Evolutionary conservation across 495 filamentous ascomycete genomes (phyloP).

Genomic region (Letharia lupina): DNA sequence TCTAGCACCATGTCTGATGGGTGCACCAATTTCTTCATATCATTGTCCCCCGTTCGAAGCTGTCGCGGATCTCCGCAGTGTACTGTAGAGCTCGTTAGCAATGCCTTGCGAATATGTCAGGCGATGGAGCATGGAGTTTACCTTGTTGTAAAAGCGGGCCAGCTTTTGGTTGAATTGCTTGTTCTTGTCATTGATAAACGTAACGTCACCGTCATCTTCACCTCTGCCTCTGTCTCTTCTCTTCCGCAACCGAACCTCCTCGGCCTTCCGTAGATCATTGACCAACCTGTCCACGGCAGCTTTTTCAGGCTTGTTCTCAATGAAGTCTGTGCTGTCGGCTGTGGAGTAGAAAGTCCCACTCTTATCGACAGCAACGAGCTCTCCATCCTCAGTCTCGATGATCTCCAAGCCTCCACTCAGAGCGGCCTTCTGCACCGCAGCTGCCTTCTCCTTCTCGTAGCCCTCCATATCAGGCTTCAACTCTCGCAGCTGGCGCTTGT

Average conservation of each 20-base stretch:
- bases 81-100: slow-evolving; percentile 51
- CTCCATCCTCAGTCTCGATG: slow-evolving; percentile 87
- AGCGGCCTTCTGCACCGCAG: slow-evolving; percentile 75
- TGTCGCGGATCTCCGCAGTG: slow-evolving; percentile 92
- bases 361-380: slow-evolving; percentile 87
- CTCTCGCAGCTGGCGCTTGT: slow-evolving; percentile 80
- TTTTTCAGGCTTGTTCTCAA: slow-evolving; percentile 79
- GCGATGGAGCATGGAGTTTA: slow-evolving; percentile 29
- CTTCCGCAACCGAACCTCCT: slow-evolving; percentile 78
- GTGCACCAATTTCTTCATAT: slow-evolving; percentile 33
- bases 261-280: slow-evolving; percentile 74
- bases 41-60: slow-evolving; percentile 93
- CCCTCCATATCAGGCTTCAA: slow-evolving; percentile 55
- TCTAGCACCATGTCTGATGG: neutral
- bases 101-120: neutral
- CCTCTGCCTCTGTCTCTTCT: slow-evolving; percentile 62
- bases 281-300: slow-evolving; percentile 87
- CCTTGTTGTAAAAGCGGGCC: slow-evolving; percentile 91
- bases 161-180: slow-evolving; percentile 99
- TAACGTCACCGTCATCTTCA: slow-evolving; percentile 79
- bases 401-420: slow-evolving; percentile 74
- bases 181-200: slow-evolving; percentile 99
- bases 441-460: slow-evolving; percentile 79
- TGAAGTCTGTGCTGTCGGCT: slow-evolving; percentile 69
- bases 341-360: slow-evolving; percentile 85